A percentile compares a stretch with the other conserved stretches of the same genome.
These are phyloP conservation scores for Plenodomus biglobosus DNA, from an alignment of 2,329 filamentous ascomycete species.

Conservation along the genomic window DNA sequence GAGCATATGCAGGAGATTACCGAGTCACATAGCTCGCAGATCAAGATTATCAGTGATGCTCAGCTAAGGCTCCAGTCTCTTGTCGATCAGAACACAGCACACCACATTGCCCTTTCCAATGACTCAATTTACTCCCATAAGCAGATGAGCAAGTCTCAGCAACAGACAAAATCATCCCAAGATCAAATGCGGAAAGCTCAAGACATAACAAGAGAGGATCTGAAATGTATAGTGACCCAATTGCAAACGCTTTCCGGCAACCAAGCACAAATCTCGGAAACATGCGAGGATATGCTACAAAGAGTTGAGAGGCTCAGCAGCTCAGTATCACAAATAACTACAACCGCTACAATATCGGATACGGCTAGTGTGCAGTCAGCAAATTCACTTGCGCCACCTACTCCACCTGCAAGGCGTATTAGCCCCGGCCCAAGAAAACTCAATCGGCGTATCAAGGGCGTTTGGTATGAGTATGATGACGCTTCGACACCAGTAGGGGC, in stretches of 20 bases:
- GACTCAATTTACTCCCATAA: slow-evolving; percentile 35
- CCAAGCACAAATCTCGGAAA: slow-evolving; percentile 31
- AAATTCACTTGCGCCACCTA: slow-evolving; percentile 11
- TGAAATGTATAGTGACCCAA: slow-evolving; percentile 32
- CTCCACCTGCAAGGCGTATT: slow-evolving; percentile 24
- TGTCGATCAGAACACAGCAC: slow-evolving; percentile 37
- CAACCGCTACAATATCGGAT: slow-evolving; percentile 15
- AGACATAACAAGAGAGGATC: slow-evolving; percentile 30
- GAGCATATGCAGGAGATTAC: slow-evolving; percentile 43
- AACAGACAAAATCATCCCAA: slow-evolving; percentile 19
- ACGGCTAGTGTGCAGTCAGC: slow-evolving; percentile 13
- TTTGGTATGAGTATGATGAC: slow-evolving; percentile 44
- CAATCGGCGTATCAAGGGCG: slow-evolving; percentile 38
- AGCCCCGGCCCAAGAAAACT: slow-evolving; percentile 36
- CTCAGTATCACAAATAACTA: slow-evolving; percentile 18
- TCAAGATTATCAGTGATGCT: slow-evolving; percentile 36
- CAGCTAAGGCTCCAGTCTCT: slow-evolving; percentile 35
- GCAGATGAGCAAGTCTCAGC: slow-evolving; percentile 26
- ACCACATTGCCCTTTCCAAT: slow-evolving; percentile 42
- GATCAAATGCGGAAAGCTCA: slow-evolving; percentile 14
- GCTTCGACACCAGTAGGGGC: slow-evolving; percentile 8
- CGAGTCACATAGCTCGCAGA: slow-evolving; percentile 38
- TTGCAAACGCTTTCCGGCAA: slow-evolving; percentile 31
- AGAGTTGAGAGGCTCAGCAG: slow-evolving; percentile 26
- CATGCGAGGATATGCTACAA: slow-evolving; percentile 35